Evolutionary conservation across 2,329 filamentous ascomycete genomes (phyloP).

Genomic region (Ceratocystis albifundus): DNA sequence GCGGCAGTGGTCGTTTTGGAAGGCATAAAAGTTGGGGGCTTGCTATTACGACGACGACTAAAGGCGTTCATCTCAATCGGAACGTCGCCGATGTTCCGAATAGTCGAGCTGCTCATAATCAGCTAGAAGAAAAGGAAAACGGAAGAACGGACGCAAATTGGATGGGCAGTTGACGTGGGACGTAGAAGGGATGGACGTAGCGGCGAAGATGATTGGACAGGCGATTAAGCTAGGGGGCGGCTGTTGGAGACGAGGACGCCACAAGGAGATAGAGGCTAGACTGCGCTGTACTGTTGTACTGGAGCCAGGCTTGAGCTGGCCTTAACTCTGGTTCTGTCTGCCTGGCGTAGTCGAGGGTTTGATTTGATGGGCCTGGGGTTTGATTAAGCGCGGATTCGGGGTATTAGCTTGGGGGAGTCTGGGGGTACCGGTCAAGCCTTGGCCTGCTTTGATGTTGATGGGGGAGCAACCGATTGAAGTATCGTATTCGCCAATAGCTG

Average conservation of each 20-base stretch:
- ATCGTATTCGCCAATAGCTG: too few species aligned
- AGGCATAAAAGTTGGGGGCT: constrained; percentile 1
- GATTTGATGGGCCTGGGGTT: neutral
- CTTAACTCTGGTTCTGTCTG: neutral
- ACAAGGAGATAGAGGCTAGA: neutral
- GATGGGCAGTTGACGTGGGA: neutral
- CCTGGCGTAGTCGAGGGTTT: neutral
- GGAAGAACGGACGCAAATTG: neutral
- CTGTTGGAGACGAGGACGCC: neutral
- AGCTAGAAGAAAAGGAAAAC: neutral
- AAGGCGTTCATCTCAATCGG: constrained; percentile 22
- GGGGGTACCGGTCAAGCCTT: neutral
- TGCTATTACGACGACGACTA: constrained; percentile 27
- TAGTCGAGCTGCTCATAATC: constrained; percentile 18
- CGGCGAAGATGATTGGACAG: neutral
- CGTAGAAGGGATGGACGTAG: constrained; percentile 1
- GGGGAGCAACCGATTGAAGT: neutral
- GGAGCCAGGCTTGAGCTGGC: neutral
- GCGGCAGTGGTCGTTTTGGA: neutral
- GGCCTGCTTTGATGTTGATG: neutral
- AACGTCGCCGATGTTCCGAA: constrained; percentile 15
- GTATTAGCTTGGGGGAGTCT: neutral
- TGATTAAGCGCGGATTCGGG: neutral
- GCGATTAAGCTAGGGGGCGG: neutral
- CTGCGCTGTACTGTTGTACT: neutral